phyloP scores from a whole-genome alignment of 2,329 filamentous ascomycete genomes.

The Talaromyces verruculosus region DNA sequence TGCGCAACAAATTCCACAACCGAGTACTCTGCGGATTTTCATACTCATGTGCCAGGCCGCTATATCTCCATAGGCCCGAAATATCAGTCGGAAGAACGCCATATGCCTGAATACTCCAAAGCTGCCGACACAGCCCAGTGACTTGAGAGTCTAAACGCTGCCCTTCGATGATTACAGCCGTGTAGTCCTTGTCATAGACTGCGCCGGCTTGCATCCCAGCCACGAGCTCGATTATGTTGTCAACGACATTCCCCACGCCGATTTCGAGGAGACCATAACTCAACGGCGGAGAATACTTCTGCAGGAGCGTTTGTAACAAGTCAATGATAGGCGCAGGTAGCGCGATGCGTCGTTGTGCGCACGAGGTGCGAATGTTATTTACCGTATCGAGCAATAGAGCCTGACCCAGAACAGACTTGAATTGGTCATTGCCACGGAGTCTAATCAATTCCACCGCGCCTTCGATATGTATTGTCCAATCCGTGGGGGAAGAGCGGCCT shows the following conservation, averaged over 20 bases:
- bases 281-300: background rate
- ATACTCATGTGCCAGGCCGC: background rate
- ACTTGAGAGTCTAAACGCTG: background rate
- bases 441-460: background rate
- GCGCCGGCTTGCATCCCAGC: background rate
- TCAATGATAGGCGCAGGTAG: background rate
- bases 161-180: background rate
- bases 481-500: background rate
- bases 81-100: background rate
- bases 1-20: slow-evolving; percentile 2
- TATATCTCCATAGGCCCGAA: background rate
- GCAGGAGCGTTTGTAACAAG: background rate
- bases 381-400: background rate
- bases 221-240: slow-evolving; percentile 4
- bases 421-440: background rate
- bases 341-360: slow-evolving; percentile 2
- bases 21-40: background rate
- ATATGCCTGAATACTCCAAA: background rate
- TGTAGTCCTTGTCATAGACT: background rate
- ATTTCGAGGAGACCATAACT: slow-evolving; percentile 2
- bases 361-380: background rate
- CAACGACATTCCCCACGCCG: slow-evolving; percentile 2
- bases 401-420: background rate
- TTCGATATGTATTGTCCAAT: slow-evolving; percentile 6
- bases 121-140: background rate